Percentiles rank a stretch among this genome's conserved stretches.
These are phyloP conservation scores for Nepenthes mirabilis DNA, from an alignment of 148 eudicot genomes.

Conservation along the genomic window DNA sequence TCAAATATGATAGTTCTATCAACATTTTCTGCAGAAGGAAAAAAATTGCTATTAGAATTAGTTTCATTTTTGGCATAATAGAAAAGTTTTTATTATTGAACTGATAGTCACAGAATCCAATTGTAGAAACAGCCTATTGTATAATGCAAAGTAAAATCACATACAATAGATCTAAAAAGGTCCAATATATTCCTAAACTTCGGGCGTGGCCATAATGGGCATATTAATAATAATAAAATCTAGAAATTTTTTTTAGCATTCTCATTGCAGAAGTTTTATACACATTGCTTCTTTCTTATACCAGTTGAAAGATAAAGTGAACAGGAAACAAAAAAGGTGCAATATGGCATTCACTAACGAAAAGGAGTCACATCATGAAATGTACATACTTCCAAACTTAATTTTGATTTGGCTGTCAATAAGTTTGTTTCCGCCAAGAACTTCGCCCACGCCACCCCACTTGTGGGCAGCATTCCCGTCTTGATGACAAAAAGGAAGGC, in stretches of 20 bases:
- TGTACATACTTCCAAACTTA: slow-evolving; percentile 59
- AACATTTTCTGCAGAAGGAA: slow-evolving; percentile 54
- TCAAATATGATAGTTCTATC: slow-evolving; percentile 60
- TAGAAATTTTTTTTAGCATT: no score
- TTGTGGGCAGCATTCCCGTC: slow-evolving; percentile 59
- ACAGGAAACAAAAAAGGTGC: neutral
- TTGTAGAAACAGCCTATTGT: no score
- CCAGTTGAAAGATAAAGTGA: neutral
- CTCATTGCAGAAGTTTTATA: no score
- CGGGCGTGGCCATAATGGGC: no score
- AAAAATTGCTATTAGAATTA: neutral
- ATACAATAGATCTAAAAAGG: no score
- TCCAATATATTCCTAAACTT: no score
- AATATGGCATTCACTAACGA: neutral
- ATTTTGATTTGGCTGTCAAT: slow-evolving; percentile 83
- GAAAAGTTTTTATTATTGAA: no score
- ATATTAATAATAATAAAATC: no score
- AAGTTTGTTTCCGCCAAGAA: slow-evolving; percentile 93
- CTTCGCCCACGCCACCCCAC: slow-evolving; percentile 99
- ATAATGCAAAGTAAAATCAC: no score
- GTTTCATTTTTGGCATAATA: no score
- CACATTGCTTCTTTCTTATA: neutral
- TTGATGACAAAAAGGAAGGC: slow-evolving; percentile 83
- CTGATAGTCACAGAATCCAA: no score
- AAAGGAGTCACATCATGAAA: neutral